Percentiles rank a stretch among this genome's conserved stretches.
Evolutionary conservation across 441 rosid genomes (phyloP).

Genomic region (Pelargonium citronellum): DNA sequence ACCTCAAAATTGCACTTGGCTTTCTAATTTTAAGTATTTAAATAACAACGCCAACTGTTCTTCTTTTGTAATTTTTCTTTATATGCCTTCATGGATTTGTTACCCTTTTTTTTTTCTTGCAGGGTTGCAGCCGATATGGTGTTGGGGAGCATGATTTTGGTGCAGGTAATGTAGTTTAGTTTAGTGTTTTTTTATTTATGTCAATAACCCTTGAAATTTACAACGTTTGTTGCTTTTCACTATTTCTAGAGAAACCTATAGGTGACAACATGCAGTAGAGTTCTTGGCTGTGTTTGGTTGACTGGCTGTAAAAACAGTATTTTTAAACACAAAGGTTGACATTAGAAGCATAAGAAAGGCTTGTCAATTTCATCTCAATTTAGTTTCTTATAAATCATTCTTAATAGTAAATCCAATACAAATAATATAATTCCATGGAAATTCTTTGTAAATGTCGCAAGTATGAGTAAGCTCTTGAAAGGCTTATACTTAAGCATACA

Average conservation of each 20-base stretch:
- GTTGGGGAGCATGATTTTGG: slow-evolving; percentile 52
- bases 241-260: background rate
- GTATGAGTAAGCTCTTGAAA: background rate
- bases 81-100: background rate
- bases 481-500: background rate
- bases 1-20: background rate
- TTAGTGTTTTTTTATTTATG: background rate
- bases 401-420: background rate
- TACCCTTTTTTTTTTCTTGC: slow-evolving; percentile 25
- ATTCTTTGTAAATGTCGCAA: background rate
- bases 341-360: background rate
- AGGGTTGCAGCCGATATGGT: slow-evolving; percentile 83
- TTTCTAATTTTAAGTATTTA: background rate
- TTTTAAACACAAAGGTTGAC: background rate
- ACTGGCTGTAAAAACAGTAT: background rate
- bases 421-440: background rate
- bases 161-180: slow-evolving; percentile 44
- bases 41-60: background rate
- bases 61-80: background rate
- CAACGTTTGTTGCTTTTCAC: background rate
- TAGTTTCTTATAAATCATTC: background rate
- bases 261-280: slow-evolving; percentile 1
- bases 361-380: background rate
- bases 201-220: background rate
- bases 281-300: background rate